A percentile compares a stretch with the other conserved stretches of the same genome.
Evolutionary conservation across 2,329 filamentous ascomycete genomes (phyloP).

Genomic region (Colletotrichum incanum): DNA sequence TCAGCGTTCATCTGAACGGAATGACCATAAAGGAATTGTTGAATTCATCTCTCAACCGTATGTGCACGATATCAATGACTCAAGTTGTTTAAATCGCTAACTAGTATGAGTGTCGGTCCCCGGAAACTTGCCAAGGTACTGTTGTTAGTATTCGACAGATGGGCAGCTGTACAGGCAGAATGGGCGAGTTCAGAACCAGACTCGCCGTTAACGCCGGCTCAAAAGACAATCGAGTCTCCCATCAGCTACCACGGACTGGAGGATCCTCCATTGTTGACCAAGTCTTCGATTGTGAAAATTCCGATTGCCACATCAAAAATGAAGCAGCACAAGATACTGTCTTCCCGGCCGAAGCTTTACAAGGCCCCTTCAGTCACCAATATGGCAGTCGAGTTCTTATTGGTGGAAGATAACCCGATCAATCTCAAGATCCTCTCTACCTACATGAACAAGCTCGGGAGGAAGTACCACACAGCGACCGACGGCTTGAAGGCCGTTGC

Average conservation of each 20-base stretch:
- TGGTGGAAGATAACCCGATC: slow-evolving; percentile 60
- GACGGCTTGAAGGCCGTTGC: slow-evolving; percentile 54
- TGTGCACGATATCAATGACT: slow-evolving; percentile 31
- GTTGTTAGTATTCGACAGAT: background rate
- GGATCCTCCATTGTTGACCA: background rate
- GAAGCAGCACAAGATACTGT: background rate
- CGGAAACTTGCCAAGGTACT: slow-evolving; percentile 54
- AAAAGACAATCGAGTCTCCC: background rate
- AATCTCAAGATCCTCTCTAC: slow-evolving; percentile 54
- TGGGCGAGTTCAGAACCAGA: background rate
- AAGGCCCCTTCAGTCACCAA: background rate
- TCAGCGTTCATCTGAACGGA: slow-evolving; percentile 41
- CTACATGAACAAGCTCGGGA: slow-evolving; percentile 53
- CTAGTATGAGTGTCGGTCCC: slow-evolving; percentile 49
- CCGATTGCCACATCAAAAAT: too few relatives aligned
- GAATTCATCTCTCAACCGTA: slow-evolving; percentile 57
- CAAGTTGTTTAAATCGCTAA: background rate
- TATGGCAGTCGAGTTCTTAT: slow-evolving; percentile 45
- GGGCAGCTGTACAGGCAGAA: background rate
- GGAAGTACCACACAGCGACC: slow-evolving; percentile 48
- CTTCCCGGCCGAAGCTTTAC: background rate
- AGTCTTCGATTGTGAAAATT: background rate
- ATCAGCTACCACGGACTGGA: background rate
- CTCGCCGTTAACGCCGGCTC: background rate
- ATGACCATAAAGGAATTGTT: slow-evolving; percentile 45